Percentiles rank a stretch among this genome's conserved stretches.
Conservation (phyloP, 176 grass and related monocot genomes). For the Panicum miliaceum region DNA sequence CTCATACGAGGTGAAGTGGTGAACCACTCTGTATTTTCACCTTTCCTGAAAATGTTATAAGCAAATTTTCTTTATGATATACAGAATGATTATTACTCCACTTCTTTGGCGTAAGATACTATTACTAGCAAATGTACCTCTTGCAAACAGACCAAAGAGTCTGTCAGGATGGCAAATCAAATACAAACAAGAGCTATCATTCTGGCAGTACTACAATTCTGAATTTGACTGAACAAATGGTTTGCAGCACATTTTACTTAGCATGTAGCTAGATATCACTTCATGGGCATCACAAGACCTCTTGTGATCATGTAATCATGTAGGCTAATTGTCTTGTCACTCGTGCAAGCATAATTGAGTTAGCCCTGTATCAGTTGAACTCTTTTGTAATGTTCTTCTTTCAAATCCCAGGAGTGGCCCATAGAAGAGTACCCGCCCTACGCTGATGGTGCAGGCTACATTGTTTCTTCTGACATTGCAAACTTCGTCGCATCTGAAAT, state of each 20-base stretch:
- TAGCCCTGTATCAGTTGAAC: slow-evolving; percentile 23
- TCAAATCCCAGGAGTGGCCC: slow-evolving; percentile 72
- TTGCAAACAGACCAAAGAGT: background rate
- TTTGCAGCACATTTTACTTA: background rate
- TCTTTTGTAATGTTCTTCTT: slow-evolving; percentile 31
- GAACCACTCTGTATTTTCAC: background rate
- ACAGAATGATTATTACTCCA: background rate
- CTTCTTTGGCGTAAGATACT: background rate
- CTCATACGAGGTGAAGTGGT: slow-evolving; percentile 63
- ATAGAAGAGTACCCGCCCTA: slow-evolving; percentile 62
- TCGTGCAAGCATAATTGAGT: slow-evolving; percentile 31
- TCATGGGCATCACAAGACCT: slow-evolving; percentile 29
- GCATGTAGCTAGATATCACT: slow-evolving; percentile 26
- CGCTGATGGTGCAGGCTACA: slow-evolving; percentile 70
- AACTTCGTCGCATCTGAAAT: slow-evolving; percentile 57
- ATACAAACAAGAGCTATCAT: background rate
- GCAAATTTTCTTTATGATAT: background rate
- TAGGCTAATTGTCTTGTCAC: background rate
- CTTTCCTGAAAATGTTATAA: background rate
- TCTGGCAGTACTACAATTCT: background rate
- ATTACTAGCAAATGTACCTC: background rate
- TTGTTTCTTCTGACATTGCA: slow-evolving; percentile 72
- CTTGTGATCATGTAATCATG: slow-evolving; percentile 39
- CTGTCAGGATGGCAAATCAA: background rate
- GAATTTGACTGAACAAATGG: background rate